Evolutionary conservation across 2,329 filamentous ascomycete genomes (phyloP).

Genomic region (Conoideocrella luteorostrata): DNA sequence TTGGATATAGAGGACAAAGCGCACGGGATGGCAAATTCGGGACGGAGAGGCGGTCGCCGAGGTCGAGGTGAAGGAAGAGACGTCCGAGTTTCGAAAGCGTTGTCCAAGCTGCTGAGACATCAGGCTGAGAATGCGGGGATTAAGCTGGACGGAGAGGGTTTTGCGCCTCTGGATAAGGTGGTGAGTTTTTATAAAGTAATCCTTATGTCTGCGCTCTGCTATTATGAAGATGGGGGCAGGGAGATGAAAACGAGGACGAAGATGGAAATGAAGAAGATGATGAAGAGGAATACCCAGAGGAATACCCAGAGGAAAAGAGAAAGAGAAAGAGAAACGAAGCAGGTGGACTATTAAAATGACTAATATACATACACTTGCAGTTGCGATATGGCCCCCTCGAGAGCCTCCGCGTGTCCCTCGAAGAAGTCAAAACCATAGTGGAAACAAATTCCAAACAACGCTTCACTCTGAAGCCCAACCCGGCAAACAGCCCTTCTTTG

Average conservation of each 20-base stretch:
- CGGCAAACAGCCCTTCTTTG: conserved; percentile 16
- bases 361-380: conserved; percentile 25
- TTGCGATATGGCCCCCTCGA: conserved; percentile 53
- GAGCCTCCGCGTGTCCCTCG: conserved; percentile 65
- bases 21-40: conserved; percentile 7
- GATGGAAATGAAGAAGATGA: too few relatives aligned
- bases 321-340: too few relatives aligned
- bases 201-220: too few relatives aligned
- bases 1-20: conserved; percentile 18
- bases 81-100: conserved; percentile 44
- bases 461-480: conserved; percentile 64
- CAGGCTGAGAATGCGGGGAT: conserved; percentile 52
- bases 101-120: conserved; percentile 49
- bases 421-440: conserved; percentile 66
- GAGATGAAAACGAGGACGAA: too few relatives aligned
- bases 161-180: conserved; percentile 50
- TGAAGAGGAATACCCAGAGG: too few relatives aligned
- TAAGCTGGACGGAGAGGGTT: conserved; percentile 52
- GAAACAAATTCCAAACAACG: conserved; percentile 81
- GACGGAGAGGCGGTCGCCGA: conserved; percentile 21
- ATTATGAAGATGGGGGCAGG: too few relatives aligned
- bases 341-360: background rate
- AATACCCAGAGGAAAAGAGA: too few relatives aligned
- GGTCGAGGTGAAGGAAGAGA: conserved; percentile 32
- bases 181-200: too few relatives aligned